Base-by-base conservation (phyloP, 2,329 filamentous ascomycete genomes). In the Karstenula rhodostoma region DNA sequence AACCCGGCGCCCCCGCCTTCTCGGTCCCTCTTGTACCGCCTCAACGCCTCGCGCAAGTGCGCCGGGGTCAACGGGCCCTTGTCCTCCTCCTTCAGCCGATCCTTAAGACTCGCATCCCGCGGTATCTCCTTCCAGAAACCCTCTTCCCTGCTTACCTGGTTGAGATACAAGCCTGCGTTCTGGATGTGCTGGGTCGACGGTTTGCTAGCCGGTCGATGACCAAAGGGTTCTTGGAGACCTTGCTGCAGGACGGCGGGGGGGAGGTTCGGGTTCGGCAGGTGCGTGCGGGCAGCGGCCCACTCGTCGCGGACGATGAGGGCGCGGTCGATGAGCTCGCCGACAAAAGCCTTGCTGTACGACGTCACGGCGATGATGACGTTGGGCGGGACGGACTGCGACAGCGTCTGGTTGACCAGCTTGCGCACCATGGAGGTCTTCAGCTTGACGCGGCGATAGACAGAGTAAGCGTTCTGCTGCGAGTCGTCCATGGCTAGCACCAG, bases 381-480 rank as follows among this genome's bases (percentile, higher is more conserved):
- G 22, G 86, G 83, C 0, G 90, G 90, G 0, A 92, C 91, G 1
- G 90, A 93, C 74, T 94, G 91, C 0, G 90, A 92, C 9, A 93
- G 89, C 1, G 91, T 92, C 60, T 91, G 90, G 71, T 94, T 94
- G 73, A 93, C 89, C 62, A 94, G 86, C 85, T 89, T 85, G 72
- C 90, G 86, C 59, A 93, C 89, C 19, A 89, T 87, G 7, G 87
- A 84, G 65, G 90, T 88, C 23, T 87, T 85, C 43, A 94, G 79
- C 68, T 90, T 91, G 35, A 87, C 86, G 10, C 87, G 86, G 62
- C 90, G 85, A 85, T 88, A 93, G 23, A 86, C 83, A 73, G 90
- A 89, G 72, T 91, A 93, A 51, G 90, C 85, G 57, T 87, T 83
- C 67, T 88, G 87, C 74, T 93, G 90, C 23, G 87, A 83, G n/a